Percentiles rank a stretch among this genome's conserved stretches.
phyloP scores from a whole-genome alignment of 345 rosid species.

The Lepidium didymum region DNA sequence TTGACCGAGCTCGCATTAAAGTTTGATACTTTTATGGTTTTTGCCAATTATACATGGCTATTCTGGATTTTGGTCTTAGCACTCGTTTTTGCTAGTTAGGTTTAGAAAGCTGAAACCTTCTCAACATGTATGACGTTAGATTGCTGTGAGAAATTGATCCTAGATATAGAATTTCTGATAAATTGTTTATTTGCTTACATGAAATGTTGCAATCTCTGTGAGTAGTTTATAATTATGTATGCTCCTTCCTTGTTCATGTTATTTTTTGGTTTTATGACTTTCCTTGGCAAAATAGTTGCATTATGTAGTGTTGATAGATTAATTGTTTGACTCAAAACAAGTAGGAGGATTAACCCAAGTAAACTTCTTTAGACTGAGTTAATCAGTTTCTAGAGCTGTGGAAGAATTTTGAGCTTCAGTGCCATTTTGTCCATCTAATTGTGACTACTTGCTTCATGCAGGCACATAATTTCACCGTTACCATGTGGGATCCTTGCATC shows the following conservation, averaged over 20 bases:
- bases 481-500: slow-evolving; percentile 54
- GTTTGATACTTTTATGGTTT: neutral
- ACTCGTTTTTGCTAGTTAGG: neutral
- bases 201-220: neutral
- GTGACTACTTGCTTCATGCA: slow-evolving; percentile 82
- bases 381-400: slow-evolving; percentile 5
- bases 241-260: neutral
- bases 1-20: neutral
- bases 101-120: neutral
- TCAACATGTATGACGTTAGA: neutral
- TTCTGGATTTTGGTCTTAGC: neutral
- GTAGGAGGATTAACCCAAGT: neutral
- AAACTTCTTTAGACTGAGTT: neutral
- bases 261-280: neutral
- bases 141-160: neutral
- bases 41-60: neutral
- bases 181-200: neutral
- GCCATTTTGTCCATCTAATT: slow-evolving; percentile 23
- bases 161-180: neutral
- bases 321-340: neutral
- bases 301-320: neutral
- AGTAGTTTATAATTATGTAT: neutral
- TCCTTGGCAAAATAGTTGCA: neutral
- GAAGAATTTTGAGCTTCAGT: slow-evolving; percentile 20
- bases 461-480: slow-evolving; percentile 75